phyloP scores from a whole-genome alignment of 2,329 filamentous ascomycete species.

The Scopulariopsis brevicaulis region DNA sequence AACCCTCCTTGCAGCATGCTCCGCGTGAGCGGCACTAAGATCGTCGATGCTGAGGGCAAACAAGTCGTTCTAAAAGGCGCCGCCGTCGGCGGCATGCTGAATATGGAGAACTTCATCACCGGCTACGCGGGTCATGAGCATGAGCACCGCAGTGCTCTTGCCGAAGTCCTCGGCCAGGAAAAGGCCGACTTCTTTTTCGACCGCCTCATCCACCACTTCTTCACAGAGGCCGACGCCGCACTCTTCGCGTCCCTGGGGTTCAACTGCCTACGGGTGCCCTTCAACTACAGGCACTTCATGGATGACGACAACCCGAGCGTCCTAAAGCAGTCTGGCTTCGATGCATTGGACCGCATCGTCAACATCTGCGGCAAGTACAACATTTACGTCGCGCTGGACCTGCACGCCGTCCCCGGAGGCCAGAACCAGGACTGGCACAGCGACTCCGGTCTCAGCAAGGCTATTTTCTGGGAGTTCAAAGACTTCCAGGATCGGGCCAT shows the following conservation, averaged over 20 bases:
- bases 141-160: constrained; percentile 41
- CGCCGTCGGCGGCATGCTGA: constrained; percentile 19
- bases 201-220: constrained; percentile 44
- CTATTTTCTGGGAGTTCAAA: constrained; percentile 33
- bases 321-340: constrained; percentile 34
- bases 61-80: constrained; percentile 17
- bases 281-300: constrained; percentile 48
- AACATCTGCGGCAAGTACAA: constrained; percentile 28
- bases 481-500: constrained; percentile 32
- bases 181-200: constrained; percentile 51
- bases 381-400: constrained; percentile 31
- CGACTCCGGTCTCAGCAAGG: constrained; percentile 22
- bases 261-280: constrained; percentile 47
- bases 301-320: constrained; percentile 37
- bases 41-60: constrained; percentile 32
- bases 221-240: constrained; percentile 43
- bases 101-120: constrained; percentile 53
- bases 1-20: constrained; percentile 15
- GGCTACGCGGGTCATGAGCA: constrained; percentile 49
- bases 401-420: constrained; percentile 31
- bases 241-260: constrained; percentile 43
- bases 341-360: constrained; percentile 34
- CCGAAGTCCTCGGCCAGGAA: constrained; percentile 38
- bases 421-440: constrained; percentile 38
- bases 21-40: constrained; percentile 16